Conservation (phyloP, 768 basidiomycete species). For the Podaxis sp. region DNA sequence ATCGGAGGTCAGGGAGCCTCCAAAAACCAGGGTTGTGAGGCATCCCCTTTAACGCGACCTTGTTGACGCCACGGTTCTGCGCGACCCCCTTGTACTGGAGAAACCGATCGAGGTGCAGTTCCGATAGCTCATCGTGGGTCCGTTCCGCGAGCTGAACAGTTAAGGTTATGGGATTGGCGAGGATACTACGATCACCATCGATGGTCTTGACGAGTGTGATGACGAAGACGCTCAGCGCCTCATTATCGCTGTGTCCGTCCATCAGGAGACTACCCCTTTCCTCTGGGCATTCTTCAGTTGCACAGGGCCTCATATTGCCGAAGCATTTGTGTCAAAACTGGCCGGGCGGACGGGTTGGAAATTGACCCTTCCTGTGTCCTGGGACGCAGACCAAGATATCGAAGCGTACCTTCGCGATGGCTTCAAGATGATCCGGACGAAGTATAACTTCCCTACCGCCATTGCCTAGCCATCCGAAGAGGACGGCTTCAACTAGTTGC, state of each 20-base stretch:
- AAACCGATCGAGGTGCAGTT: neutral
- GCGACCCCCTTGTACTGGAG: neutral
- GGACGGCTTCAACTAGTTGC: too few species aligned
- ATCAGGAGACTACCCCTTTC: neutral
- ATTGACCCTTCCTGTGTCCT: slow-evolving; percentile 6
- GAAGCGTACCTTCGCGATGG: slow-evolving; percentile 10
- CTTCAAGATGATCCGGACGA: slow-evolving; percentile 1
- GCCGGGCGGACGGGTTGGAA: neutral
- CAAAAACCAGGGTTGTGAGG: too few species aligned
- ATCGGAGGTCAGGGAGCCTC: too few species aligned
- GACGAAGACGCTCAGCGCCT: slow-evolving; percentile 5
- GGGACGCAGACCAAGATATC: slow-evolving; percentile 14
- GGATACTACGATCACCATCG: slow-evolving; percentile 14
- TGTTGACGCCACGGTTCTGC: neutral
- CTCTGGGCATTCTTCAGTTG: slow-evolving; percentile 18
- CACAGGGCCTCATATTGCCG: neutral
- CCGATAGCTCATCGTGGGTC: neutral
- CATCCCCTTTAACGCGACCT: too few species aligned
- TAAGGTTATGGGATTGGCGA: neutral
- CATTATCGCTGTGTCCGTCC: slow-evolving; percentile 1
- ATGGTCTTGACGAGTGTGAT: slow-evolving; percentile 24
- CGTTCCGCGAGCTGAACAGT: neutral
- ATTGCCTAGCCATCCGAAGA: slow-evolving; percentile 17
- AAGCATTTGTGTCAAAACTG: neutral
- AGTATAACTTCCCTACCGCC: neutral